Evolutionary conservation across 768 basidiomycete genomes (phyloP), one percentile per base, ranked within the genome.

Genomic region (Leccinum boreale): DNA sequence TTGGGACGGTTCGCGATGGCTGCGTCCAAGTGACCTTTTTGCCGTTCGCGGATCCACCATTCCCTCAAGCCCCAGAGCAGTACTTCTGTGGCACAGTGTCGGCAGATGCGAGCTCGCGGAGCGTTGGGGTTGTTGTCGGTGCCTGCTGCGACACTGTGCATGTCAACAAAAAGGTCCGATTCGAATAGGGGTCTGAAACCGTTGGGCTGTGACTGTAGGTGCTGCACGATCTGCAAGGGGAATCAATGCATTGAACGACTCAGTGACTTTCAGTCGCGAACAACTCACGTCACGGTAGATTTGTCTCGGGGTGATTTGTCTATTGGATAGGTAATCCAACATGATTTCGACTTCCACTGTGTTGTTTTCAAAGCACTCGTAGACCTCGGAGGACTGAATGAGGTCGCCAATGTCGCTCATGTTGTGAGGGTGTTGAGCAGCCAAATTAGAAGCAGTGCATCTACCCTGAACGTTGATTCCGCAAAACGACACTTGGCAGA

Each of bases 1-100:
- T 92, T 86, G 31, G 81, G 82, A 39, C 89, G 78, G n/a, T 71
- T 78, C 63, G 78, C 68, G n/a, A 89, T 69, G 46, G 67, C 68
- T 48, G 78, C 79, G 44, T 85, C 85, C 53, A 88, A 69, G 61
- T 82, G 79, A 15, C 86, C 90, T 64, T 85, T 88, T 72, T 77
- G 79, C 28, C 90, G 81, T 71, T 92, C 90, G 51, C 86, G 77
- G 33, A 92, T 74, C 90, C 91, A 92, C 90, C 90, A 93, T 39
- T 86, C 89, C 59, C 79, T 83, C 46, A 92, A 66, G 11, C 90
- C 90, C 77, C 84, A 89, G 3, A 92, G 74, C 17, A 92, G 75
- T 2, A 91, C 80, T 68, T 92, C 89, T 0, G 84, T 78, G 2
- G 91, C 87, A 67, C 90, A 93, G 44, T 82, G 71, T 60, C 90